Base-by-base conservation (phyloP, 306 rosid species). In the Cucurbita argyrosperma region DNA sequence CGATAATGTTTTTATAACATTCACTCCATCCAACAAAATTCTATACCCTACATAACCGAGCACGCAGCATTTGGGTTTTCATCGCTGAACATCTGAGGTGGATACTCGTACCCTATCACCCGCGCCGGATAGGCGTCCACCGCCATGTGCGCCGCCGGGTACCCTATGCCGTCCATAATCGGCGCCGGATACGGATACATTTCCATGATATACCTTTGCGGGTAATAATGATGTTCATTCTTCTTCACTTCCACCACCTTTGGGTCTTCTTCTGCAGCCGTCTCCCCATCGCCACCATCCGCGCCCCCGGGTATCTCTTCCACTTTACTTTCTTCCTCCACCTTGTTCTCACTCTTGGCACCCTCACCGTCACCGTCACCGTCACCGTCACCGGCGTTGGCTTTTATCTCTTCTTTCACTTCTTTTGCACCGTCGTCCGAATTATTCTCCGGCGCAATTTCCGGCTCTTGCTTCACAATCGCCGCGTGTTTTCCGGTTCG, bases 21-120 rank as follows among this genome's bases (percentile, higher is more conserved):
- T 38, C 69, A 62, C 2, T 30, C 35, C 35, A 30, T 30, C 35
- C 35, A 30, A 30, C 69, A 62, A 62, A 62, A 62, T 62, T 62
- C 49, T 16, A 38, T 21, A 12, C 1, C 21, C 38, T 61, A 88
- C 92, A 88, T 82, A 7, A 85, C 71, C 30, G 83, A 66, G 18
- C 98, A 90, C 0, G 96, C 96, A 0, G 96, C 96, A 65, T 92
- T 90, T 14, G 98, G 98, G 65, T 92, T 90, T 79, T 92, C 98
- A 72, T 90, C 96, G 45, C 97, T 92, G 87, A 92, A 92, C 79
- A 90, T 84, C 86, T 92, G 96, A 2, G 92, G 96, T 14, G 98
- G 98, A 72, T 90, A 86, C 74, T 88, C 97, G 74, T 90, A n/a
- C 10, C 54, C 55, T 11, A 66, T 43, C 11, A 19, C 30, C 72